Evolutionary conservation across 2,329 filamentous ascomycete genomes (phyloP), one percentile per base, ranked within the genome.

Genomic region (Trichophyton schoenleinii): DNA sequence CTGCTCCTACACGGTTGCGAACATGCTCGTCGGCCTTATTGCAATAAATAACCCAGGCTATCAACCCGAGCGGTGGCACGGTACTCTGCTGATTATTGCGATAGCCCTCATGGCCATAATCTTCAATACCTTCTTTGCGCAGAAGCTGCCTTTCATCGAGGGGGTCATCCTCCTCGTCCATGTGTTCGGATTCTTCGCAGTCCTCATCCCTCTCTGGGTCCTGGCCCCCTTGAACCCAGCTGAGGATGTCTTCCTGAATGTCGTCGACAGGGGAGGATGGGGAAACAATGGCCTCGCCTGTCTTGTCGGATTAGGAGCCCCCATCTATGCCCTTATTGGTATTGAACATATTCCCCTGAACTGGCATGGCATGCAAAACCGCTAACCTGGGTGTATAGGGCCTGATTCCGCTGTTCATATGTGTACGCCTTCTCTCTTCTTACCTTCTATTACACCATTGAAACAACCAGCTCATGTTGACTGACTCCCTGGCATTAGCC

Each of bases 11-110:
- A 63, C 67, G 11, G 68, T 67, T 9, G 69, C 67, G 5, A 73
- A 73, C 3, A 67, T 75, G 58, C 66, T 70, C 36, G 71, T 73
- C 58, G 67, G 68, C 28, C 58, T 73, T 6, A 69, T 73, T 38
- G 67, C 70, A 31, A 63, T 72, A n/a, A 68, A 73, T 31, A 58
- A 64, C 9, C 65, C 69, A 8, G 63, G 66, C 3, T 72, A 72
- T 53, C 60, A 58, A 1, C 68, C 66, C 9, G 38, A 71, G 53
- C 61, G 60, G 20, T 72, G 70, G 69, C 70, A 72, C 55, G 69
- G 69, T 6, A 70, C 70, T 2, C 63, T 71, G 7, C 48, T 71
- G 8, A 62, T 68, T 13, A 67, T 70, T 38, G 66, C 67, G 4
- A 60, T 67, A 5, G 64, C 68, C 3, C 20, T 65, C 1, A 59